Conservation (phyloP, 306 rosid genomes). For the Prosopis cineraria region DNA sequence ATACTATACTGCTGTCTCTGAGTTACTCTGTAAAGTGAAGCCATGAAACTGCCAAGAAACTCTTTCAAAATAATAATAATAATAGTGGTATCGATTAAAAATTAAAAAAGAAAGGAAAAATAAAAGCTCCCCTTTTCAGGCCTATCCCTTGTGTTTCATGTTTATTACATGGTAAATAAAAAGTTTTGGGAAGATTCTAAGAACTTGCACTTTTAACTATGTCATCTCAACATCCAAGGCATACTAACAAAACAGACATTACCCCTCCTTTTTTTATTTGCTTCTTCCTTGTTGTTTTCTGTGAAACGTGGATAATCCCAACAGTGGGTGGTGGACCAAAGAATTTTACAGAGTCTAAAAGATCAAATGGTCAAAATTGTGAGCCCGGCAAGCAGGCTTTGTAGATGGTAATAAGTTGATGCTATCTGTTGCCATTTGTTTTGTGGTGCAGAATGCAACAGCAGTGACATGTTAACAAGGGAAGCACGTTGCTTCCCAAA, state of each 20-base stretch:
- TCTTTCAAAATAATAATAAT: background rate
- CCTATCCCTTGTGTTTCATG: slow-evolving; percentile 34
- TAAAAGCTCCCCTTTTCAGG: slow-evolving; percentile 20
- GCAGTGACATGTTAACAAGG: slow-evolving; percentile 35
- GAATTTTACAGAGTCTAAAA: slow-evolving; percentile 3
- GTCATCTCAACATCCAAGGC: slow-evolving; percentile 41
- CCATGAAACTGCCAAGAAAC: slow-evolving; percentile 54
- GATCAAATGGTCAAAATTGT: slow-evolving; percentile 18
- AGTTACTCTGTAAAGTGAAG: slow-evolving; percentile 36
- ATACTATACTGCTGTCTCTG: slow-evolving; percentile 31
- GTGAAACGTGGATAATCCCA: slow-evolving; percentile 1
- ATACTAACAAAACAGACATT: slow-evolving; percentile 29
- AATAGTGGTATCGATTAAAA: slow-evolving; percentile 16
- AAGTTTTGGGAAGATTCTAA: slow-evolving; percentile 55
- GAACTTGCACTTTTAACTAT: slow-evolving; percentile 38
- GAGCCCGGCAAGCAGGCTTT: slow-evolving; percentile 21
- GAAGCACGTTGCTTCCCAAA: slow-evolving; percentile 12
- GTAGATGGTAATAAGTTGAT: slow-evolving; percentile 30
- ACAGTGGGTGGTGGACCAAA: background rate
- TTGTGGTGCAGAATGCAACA: slow-evolving; percentile 48
- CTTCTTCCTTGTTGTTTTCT: background rate
- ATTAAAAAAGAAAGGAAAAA: background rate
- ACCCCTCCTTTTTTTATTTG: background rate
- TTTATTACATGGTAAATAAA: slow-evolving; percentile 35
- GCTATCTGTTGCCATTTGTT: slow-evolving; percentile 36